Conservation (phyloP, 768 basidiomycete species). For the Russula sp. region DNA sequence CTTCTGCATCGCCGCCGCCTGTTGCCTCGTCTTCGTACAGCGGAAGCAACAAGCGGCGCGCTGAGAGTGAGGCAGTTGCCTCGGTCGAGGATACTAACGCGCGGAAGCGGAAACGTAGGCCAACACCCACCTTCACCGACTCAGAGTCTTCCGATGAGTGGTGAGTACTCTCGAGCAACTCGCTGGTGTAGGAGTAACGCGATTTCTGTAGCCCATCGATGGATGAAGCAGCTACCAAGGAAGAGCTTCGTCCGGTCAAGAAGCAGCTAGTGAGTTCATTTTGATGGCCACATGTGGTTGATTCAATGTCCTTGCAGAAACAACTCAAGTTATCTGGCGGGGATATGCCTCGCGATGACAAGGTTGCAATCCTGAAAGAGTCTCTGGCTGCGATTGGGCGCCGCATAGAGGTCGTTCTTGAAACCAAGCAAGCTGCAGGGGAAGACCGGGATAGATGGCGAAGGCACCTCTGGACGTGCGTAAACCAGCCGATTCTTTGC, state of each 20-base stretch:
- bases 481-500: slow-evolving; percentile 27
- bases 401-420: slow-evolving; percentile 81
- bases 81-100: slow-evolving; percentile 67
- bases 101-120: slow-evolving; percentile 81
- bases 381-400: slow-evolving; percentile 90
- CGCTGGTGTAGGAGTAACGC: slow-evolving; percentile 11
- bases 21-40: slow-evolving; percentile 62
- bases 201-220: slow-evolving; percentile 68
- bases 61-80: slow-evolving; percentile 80
- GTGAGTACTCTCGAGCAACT: slow-evolving; percentile 39
- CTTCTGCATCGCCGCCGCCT: slow-evolving; percentile 72
- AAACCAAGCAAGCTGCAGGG: slow-evolving; percentile 66
- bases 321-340: slow-evolving; percentile 91
- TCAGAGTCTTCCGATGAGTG: slow-evolving; percentile 91
- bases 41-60: slow-evolving; percentile 63
- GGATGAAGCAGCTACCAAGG: slow-evolving; percentile 91
- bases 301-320: slow-evolving; percentile 52
- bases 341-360: slow-evolving; percentile 91
- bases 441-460: slow-evolving; percentile 85
- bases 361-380: slow-evolving; percentile 92
- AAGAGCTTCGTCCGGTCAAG: slow-evolving; percentile 93
- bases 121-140: slow-evolving; percentile 96
- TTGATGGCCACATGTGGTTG: background rate
- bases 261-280: slow-evolving; percentile 70
- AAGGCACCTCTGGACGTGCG: slow-evolving; percentile 95